Percentiles rank a stretch among this genome's conserved stretches.
These are phyloP conservation scores for Erysimum cheiri DNA, from an alignment of 441 rosid species.

Conservation along the genomic window DNA sequence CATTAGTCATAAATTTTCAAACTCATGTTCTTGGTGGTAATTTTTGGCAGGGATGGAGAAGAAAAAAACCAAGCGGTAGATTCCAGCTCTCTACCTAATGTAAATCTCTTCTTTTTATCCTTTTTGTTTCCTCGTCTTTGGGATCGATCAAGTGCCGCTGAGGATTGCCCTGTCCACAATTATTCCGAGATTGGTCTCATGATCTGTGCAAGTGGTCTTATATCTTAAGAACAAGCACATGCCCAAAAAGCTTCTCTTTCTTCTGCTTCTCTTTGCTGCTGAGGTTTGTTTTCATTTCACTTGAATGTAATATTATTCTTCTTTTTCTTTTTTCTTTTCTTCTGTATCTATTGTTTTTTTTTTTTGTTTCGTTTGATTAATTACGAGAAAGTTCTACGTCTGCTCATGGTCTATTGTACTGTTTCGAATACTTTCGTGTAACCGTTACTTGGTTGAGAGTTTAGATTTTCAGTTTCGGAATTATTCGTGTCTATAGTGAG, in stretches of 20 bases:
- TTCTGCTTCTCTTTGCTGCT: conserved; percentile 27
- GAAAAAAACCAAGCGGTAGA: conserved; percentile 78
- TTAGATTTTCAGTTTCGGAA: conserved; percentile 1
- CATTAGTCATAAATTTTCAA: conserved; percentile 1
- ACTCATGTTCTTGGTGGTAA: conserved; percentile 20
- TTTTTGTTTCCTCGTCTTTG: conserved; percentile 21
- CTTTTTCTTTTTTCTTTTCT: neutral
- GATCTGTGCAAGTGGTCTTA: conserved; percentile 21
- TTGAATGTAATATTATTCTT: conserved; percentile 28
- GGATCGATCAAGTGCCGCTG: conserved; percentile 24
- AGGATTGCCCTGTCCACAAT: conserved; percentile 30
- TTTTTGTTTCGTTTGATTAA: neutral
- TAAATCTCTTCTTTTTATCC: conserved; percentile 12
- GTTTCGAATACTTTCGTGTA: conserved; percentile 10
- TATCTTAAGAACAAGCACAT: conserved; percentile 32
- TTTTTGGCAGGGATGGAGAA: conserved; percentile 86
- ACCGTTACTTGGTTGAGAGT: conserved; percentile 15
- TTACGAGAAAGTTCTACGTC: conserved; percentile 1
- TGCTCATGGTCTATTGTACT: neutral
- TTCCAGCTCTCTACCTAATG: conserved; percentile 79
- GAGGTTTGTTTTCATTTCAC: conserved; percentile 33
- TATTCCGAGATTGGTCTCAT: conserved; percentile 9
- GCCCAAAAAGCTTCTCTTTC: conserved; percentile 38
- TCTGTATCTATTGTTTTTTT: conserved; percentile 31
- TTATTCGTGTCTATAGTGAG: neutral